Base-by-base conservation (phyloP, 306 rosid species). In the Quercus bicolor region DNA sequence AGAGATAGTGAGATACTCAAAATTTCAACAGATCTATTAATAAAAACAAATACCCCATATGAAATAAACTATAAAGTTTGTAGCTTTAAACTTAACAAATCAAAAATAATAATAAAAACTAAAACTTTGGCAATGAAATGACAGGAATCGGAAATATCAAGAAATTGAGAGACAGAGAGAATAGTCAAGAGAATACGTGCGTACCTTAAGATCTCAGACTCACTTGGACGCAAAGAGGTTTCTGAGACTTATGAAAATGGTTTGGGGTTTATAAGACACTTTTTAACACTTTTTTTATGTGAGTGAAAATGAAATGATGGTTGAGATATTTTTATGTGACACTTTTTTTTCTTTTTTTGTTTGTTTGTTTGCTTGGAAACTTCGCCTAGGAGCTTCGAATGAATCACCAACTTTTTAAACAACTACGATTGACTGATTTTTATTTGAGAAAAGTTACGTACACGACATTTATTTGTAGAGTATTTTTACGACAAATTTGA, bases 381-480 rank as follows among this genome's bases (percentile, higher is more conserved):
- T 80, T 91, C 91, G 87, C 78, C 87, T 12, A 37, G 26, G 56
- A 48, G 65, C 86, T 43, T 79, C 45, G 73, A 53, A 73, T 33
- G 74, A 75, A 80, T 80, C 83, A 7, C 23, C 16, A 24, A 48
- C 53, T 3, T 24, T 57, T 68, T 28, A 0, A 9, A 14, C 55
- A 33, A 16, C 65, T 26, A 51, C 56, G n/a, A 37, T 37, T 7
- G 45, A 37, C 45, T 37, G 45, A 0, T 37, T 2, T 37, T 37
- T 8, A 37, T 37, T 37, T 37, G 45, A 37, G 10, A 6, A 28
- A 24, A 5, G 51, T 61, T 5, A 26, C 28, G 28, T 26, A 43
- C 28, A 56, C 53, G 1, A 9, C 15, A 2, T 2, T 0, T 18
- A 23, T 11, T 31, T 31, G 5, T 31, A 31, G 34, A 31, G 5